A percentile compares a stretch with the other conserved stretches of the same genome.
These are phyloP conservation scores for Thelonectria rubi DNA, from an alignment of 2,329 filamentous ascomycete species.

Conservation along the genomic window DNA sequence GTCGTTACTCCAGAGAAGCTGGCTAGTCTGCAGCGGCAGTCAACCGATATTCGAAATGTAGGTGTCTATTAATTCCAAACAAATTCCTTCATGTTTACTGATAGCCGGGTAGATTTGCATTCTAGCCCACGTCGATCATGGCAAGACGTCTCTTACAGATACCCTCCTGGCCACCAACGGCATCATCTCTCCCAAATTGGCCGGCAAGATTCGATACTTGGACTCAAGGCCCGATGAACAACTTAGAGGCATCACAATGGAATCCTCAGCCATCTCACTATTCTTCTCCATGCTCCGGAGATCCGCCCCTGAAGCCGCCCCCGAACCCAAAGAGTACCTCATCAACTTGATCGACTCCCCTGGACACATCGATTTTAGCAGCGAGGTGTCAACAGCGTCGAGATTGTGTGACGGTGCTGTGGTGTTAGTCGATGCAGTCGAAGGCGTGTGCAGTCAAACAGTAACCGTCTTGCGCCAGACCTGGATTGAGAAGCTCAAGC, in stretches of 20 bases:
- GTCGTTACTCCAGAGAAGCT: slow-evolving; percentile 91
- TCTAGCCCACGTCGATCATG: slow-evolving; percentile 95
- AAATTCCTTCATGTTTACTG: background rate
- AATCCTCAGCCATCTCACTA: slow-evolving; percentile 96
- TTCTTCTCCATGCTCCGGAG: slow-evolving; percentile 92
- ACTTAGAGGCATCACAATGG: slow-evolving; percentile 98
- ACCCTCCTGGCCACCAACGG: slow-evolving; percentile 97
- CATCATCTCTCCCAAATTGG: slow-evolving; percentile 97
- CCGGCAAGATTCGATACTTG: slow-evolving; percentile 96
- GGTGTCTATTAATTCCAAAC: slow-evolving; percentile 41
- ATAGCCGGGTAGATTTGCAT: slow-evolving; percentile 78
- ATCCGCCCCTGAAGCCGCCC: slow-evolving; percentile 70
- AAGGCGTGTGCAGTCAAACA: slow-evolving; percentile 98
- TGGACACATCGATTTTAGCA: slow-evolving; percentile 98
- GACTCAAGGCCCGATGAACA: slow-evolving; percentile 97
- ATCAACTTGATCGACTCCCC: slow-evolving; percentile 98
- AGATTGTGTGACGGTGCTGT: slow-evolving; percentile 93
- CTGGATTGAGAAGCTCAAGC: slow-evolving; percentile 95
- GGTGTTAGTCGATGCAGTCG: slow-evolving; percentile 94
- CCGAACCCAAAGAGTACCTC: slow-evolving; percentile 86
- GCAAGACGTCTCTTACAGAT: slow-evolving; percentile 96
- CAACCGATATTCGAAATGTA: slow-evolving; percentile 93
- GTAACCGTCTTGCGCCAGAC: slow-evolving; percentile 95
- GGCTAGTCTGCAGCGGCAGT: slow-evolving; percentile 85
- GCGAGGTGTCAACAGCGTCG: slow-evolving; percentile 95